phyloP scores from a whole-genome alignment of 257 asterid species.

The Paraleonurus japonicus region DNA sequence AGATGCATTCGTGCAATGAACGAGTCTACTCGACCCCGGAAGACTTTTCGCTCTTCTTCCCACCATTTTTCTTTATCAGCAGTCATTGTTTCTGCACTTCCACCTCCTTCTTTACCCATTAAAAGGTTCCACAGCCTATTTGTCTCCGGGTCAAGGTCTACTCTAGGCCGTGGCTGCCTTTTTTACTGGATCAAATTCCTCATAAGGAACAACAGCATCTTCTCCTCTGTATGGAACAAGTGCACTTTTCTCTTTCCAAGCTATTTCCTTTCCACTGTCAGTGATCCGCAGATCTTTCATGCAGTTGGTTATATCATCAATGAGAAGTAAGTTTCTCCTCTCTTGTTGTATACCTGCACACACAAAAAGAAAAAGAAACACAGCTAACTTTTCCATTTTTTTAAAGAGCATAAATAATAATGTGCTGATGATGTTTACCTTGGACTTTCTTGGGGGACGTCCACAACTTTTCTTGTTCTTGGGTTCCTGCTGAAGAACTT shows the following conservation, averaged over 20 bases:
- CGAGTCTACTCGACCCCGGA: conserved; percentile 79
- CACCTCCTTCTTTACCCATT: conserved; percentile 72
- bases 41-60: conserved; percentile 78
- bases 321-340: conserved; percentile 16
- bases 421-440: conserved; percentile 41
- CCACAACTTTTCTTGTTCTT: conserved; percentile 24
- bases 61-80: conserved; percentile 69
- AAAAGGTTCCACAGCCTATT: conserved; percentile 80
- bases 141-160: conserved; percentile 93
- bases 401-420: conserved; percentile 8
- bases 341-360: conserved; percentile 47
- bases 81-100: conserved; percentile 52
- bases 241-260: conserved; percentile 41
- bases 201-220: conserved; percentile 58
- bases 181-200: conserved; percentile 47
- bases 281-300: conserved; percentile 46
- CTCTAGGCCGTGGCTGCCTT: conserved; percentile 71
- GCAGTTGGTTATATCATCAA: conserved; percentile 44
- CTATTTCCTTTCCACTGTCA: conserved; percentile 30
- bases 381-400: not conserved
- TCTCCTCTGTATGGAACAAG: conserved; percentile 70
- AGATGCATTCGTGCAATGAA: conserved; percentile 94
- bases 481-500: conserved; percentile 35
- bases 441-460: conserved; percentile 37
- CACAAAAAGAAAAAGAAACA: conserved; percentile 2